Evolutionary conservation across 2,329 filamentous ascomycete species (phyloP).

Genomic region (Claviceps digitariae): DNA sequence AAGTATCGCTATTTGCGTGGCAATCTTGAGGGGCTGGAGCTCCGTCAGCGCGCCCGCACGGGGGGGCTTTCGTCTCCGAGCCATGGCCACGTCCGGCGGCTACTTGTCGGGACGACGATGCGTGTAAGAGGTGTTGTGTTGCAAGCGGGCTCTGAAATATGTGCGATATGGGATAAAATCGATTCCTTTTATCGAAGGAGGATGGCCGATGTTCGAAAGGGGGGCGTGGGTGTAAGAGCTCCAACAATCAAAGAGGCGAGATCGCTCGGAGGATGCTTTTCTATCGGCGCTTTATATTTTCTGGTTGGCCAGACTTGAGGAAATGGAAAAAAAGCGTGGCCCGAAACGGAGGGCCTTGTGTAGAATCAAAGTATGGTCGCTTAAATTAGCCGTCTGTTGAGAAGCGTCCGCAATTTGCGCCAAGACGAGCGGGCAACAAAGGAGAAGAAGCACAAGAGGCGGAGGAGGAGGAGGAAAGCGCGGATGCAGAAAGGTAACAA

Average conservation of each 20-base stretch:
- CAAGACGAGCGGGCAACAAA: background rate
- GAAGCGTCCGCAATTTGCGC: background rate
- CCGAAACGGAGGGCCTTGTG: background rate
- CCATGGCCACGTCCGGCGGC: conserved; percentile 24
- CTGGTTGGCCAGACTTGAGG: no score
- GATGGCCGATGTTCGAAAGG: background rate
- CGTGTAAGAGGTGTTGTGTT: background rate
- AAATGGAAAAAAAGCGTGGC: background rate
- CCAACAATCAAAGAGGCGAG: no score
- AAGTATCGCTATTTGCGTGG: conserved; percentile 42
- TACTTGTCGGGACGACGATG: background rate
- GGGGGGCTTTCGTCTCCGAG: conserved; percentile 42
- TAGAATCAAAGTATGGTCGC: background rate
- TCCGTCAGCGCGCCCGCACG: conserved; percentile 47
- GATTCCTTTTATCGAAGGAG: background rate
- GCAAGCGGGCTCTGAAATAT: background rate
- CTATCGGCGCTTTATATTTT: no score
- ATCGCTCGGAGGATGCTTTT: no score
- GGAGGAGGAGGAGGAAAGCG: background rate
- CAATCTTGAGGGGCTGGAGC: conserved; percentile 46
- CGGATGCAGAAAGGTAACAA: background rate
- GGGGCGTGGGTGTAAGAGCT: no score
- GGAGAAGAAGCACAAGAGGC: no score
- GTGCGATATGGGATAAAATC: no score
- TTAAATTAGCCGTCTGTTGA: background rate